Evolutionary conservation across 2,329 filamentous ascomycete species (phyloP).

Genomic region (Xylariaceae sp.): DNA sequence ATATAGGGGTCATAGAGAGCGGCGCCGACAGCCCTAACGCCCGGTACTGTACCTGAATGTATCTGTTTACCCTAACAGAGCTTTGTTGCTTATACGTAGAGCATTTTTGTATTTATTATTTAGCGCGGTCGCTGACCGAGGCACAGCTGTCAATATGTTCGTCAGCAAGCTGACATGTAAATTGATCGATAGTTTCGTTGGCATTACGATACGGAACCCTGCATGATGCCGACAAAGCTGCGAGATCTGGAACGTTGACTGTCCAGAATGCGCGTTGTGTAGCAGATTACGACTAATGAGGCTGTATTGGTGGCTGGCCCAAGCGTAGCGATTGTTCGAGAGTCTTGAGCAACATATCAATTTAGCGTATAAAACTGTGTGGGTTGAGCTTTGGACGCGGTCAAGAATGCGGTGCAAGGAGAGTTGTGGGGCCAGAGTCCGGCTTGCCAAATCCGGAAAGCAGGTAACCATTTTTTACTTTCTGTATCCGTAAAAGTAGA

Average conservation of each 20-base stretch:
- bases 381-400: too few relatives aligned
- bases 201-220: background rate
- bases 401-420: too few relatives aligned
- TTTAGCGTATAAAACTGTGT: slow-evolving; percentile 5
- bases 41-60: background rate
- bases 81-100: background rate
- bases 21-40: too few relatives aligned
- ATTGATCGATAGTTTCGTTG: background rate
- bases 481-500: too few relatives aligned
- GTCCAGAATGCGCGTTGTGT: too few relatives aligned
- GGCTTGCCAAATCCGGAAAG: slow-evolving; percentile 26
- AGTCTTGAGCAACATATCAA: background rate
- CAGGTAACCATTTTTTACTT: slow-evolving; percentile 5
- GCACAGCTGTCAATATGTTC: background rate
- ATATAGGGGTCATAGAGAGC: too few relatives aligned
- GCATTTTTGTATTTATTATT: background rate
- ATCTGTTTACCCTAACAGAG: background rate
- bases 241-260: slow-evolving; percentile 4
- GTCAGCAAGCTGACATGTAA: background rate
- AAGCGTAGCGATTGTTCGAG: slow-evolving; percentile 9
- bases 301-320: too few relatives aligned
- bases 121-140: slow-evolving; percentile 5
- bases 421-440: background rate
- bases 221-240: slow-evolving; percentile 7
- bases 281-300: too few relatives aligned